Conservation (phyloP, 768 basidiomycete species). For the Russula griseocarnosa region DNA sequence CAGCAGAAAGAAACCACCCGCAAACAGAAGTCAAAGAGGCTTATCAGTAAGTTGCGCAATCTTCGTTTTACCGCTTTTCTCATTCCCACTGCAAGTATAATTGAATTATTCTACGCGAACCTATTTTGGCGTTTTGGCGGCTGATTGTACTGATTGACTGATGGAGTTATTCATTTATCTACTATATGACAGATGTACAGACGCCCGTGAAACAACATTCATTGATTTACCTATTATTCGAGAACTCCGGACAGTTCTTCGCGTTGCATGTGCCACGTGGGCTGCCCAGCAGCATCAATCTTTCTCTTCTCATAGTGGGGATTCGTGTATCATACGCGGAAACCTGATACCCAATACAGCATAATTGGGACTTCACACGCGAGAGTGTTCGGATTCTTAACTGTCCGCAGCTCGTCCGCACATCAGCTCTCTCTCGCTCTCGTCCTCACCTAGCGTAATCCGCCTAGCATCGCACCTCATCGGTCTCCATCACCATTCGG, state of each 20-base stretch:
- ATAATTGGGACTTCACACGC: background rate
- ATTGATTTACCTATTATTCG: background rate
- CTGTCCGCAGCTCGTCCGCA: background rate
- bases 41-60: background rate
- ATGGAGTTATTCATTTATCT: background rate
- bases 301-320: background rate
- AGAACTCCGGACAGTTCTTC: background rate
- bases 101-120: background rate
- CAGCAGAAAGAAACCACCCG: background rate
- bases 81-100: background rate
- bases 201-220: background rate
- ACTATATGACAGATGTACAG: background rate
- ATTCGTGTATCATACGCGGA: background rate
- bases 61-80: background rate
- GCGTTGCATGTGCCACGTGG: background rate
- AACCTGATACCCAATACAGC: background rate
- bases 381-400: background rate
- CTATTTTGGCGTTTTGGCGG: background rate
- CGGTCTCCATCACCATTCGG: too few relatives aligned
- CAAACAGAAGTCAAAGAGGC: background rate
- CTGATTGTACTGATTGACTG: background rate
- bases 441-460: too few relatives aligned
- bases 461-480: too few relatives aligned
- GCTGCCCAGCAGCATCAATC: background rate
- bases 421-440: too few relatives aligned